phyloP scores from a whole-genome alignment of 2,329 filamentous ascomycete species.

The Sordariomycetes sp. region DNA sequence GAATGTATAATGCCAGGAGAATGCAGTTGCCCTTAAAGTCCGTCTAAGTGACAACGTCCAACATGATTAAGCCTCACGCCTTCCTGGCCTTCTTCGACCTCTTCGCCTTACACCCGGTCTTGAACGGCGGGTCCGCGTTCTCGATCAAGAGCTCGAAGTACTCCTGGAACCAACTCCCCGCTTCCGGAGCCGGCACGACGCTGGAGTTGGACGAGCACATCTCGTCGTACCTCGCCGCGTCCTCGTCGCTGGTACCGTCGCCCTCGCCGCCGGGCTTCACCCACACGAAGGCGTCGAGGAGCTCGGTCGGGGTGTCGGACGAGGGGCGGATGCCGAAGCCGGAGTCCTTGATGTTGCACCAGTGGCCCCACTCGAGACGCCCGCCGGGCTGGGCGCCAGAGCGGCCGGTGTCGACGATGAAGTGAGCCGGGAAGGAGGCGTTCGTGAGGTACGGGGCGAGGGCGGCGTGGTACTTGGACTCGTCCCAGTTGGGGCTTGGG shows the following conservation, averaged over 20 bases:
- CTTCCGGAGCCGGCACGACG: constrained; percentile 56
- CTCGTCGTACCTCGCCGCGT: constrained; percentile 25
- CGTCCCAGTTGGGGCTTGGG: constrained; percentile 38
- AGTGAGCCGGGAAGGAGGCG: constrained; percentile 31
- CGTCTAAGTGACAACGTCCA: too few relatives aligned
- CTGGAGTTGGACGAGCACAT: constrained; percentile 40
- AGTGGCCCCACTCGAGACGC: constrained; percentile 52
- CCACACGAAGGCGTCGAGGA: constrained; percentile 60
- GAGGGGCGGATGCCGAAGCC: constrained; percentile 56
- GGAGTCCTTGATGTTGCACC: constrained; percentile 55
- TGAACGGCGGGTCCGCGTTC: constrained; percentile 45
- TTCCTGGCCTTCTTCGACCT: not conserved
- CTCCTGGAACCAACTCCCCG: constrained; percentile 56
- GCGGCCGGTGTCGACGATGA: constrained; percentile 28
- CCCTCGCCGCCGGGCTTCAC: constrained; percentile 57
- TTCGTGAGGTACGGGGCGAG: constrained; percentile 52
- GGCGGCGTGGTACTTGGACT: constrained; percentile 47
- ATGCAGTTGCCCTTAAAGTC: too few relatives aligned
- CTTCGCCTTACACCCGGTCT: constrained; percentile 5
- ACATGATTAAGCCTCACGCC: not conserved
- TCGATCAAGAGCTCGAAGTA: constrained; percentile 47
- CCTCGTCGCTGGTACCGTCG: constrained; percentile 35
- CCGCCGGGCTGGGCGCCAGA: constrained; percentile 49
- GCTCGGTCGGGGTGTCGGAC: constrained; percentile 45
- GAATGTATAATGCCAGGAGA: too few relatives aligned